Evolutionary conservation across 768 basidiomycete species (phyloP).

Genomic region (Pulveroboletus frians): DNA sequence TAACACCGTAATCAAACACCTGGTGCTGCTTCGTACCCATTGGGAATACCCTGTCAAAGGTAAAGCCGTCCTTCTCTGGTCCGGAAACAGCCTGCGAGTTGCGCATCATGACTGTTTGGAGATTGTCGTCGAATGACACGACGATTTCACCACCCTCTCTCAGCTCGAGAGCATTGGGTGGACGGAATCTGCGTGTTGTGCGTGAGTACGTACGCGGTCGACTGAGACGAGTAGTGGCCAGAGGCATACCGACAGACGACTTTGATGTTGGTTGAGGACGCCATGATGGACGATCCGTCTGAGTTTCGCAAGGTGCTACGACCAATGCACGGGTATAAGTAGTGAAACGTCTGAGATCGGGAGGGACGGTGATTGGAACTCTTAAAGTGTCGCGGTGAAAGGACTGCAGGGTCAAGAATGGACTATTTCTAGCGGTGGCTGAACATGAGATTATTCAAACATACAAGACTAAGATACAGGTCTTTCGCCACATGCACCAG

Average conservation of each 20-base stretch:
- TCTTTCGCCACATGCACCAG: neutral
- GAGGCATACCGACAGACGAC: conserved; percentile 91
- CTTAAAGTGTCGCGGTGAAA: conserved; percentile 19
- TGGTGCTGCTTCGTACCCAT: conserved; percentile 87
- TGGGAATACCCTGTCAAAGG: conserved; percentile 94
- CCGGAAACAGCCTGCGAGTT: conserved; percentile 65
- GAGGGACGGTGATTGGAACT: conserved; percentile 5
- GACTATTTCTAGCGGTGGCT: conserved; percentile 29
- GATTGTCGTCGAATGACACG: conserved; percentile 81
- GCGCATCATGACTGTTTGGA: conserved; percentile 78
- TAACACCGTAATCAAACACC: conserved; percentile 98
- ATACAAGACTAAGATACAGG: neutral
- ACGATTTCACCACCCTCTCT: conserved; percentile 87
- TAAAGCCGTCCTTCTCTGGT: conserved; percentile 96
- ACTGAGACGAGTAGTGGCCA: conserved; percentile 3
- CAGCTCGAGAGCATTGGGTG: conserved; percentile 85
- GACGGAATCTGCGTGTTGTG: conserved; percentile 70
- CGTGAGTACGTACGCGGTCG: conserved; percentile 6
- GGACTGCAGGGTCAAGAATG: conserved; percentile 8
- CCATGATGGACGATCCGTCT: conserved; percentile 46
- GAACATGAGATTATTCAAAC: conserved; percentile 13
- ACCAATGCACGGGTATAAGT: conserved; percentile 18
- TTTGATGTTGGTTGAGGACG: conserved; percentile 86
- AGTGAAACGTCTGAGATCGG: neutral
- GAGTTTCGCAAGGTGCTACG: conserved; percentile 9